Base-by-base conservation (phyloP, 495 filamentous ascomycete species). In the Penicillium ochrochloron region DNA sequence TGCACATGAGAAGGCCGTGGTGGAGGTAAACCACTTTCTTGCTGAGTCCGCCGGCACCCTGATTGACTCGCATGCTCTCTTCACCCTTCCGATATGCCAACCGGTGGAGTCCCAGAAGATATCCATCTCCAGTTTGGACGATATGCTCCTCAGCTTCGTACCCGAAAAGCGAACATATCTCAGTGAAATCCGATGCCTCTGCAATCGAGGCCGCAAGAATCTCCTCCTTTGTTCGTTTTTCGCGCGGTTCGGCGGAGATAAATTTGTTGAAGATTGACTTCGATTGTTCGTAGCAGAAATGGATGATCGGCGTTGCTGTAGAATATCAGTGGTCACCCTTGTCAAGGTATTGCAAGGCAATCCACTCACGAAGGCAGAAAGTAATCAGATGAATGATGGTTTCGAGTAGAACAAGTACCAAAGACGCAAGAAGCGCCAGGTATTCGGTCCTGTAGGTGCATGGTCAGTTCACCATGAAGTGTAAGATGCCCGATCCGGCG, bases 1-100 rank as follows among this genome's bases (percentile, higher is more conserved):
- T 97, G 75, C 96, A 97, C 95, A 99, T 99, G 61, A 99, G 83
- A 58, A 99, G 82, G 25, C 95, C 95, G 77, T 99, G 95, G 76
- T 99, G 95, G 65, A 99, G 80, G 75, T 98, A 99, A 10, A 97
- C 90, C 11, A 97, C 91, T 62, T 88, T 91, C 78, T 96, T 97
- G 76, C 83, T 84, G 17, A 91, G 63, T 69, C 89, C 89, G n/a
- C 81, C 79, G 3, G 86, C 77, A 3, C 92, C 91, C 44, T 85
- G 78, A 71, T 96, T 96, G 69, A 95, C 89, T 1, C 66, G 67
- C 41, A 80, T 77, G 35, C 86, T 83, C 63, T 97, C 93, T 71
- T 94, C 91, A 1, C 91, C 92, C 60, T 88, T 90, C 56, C 85
- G 83, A 83, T 90, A 95, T 10, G 90, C 89, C 35, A 99, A 75